These are phyloP conservation scores for Nakazawaea anatomiae DNA, from an alignment of 805 yeast species.

Conservation along the genomic window DNA sequence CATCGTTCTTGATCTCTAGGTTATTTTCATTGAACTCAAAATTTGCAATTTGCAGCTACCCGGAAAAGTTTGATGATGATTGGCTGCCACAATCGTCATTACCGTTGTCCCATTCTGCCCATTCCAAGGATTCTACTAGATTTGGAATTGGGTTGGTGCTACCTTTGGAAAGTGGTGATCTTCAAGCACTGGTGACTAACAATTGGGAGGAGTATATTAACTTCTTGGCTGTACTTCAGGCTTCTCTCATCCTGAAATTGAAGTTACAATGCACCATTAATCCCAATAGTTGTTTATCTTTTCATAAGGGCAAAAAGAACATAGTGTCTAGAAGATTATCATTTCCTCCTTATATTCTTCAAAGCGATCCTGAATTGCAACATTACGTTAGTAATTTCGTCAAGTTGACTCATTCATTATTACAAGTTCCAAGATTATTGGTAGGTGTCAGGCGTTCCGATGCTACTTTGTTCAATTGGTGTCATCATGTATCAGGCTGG, in stretches of 20 bases:
- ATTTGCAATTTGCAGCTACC: slow-evolving; percentile 16
- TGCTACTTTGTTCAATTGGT: slow-evolving; percentile 42
- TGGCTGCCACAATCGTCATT: slow-evolving; percentile 42
- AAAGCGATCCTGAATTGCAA: slow-evolving; percentile 37
- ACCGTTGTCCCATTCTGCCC: slow-evolving; percentile 21
- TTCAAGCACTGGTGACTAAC: slow-evolving; percentile 37
- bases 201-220: slow-evolving; percentile 44
- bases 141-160: slow-evolving; percentile 44
- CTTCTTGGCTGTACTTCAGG: slow-evolving; percentile 32
- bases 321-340: slow-evolving; percentile 28
- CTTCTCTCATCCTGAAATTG: slow-evolving; percentile 1
- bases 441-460: slow-evolving; percentile 33
- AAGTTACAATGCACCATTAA: slow-evolving; percentile 2
- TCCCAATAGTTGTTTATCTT: neutral
- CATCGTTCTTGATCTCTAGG: slow-evolving; percentile 38
- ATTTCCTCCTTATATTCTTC: slow-evolving; percentile 33
- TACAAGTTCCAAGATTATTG: slow-evolving; percentile 41
- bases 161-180: slow-evolving; percentile 32
- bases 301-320: slow-evolving; percentile 1
- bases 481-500: slow-evolving; percentile 47
- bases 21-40: slow-evolving; percentile 30
- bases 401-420: slow-evolving; percentile 30
- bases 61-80: slow-evolving; percentile 13
- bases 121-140: slow-evolving; percentile 18
- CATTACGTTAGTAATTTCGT: slow-evolving; percentile 30